Evolutionary conservation across 2,329 filamentous ascomycete species (phyloP).

Genomic region (Huntiella decipiens): DNA sequence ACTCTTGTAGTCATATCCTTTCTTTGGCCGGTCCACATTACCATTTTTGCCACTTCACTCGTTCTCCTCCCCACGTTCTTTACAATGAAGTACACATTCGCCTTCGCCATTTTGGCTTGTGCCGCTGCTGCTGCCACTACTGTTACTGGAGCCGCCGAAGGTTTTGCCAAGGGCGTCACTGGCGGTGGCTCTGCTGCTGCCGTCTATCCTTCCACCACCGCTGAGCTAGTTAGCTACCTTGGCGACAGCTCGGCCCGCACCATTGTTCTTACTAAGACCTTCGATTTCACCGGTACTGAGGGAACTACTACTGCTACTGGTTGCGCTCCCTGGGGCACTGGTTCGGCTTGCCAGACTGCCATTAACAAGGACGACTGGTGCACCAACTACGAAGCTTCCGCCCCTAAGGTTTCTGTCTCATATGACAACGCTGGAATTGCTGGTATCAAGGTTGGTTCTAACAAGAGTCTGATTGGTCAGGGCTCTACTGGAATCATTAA

Average conservation of each 20-base stretch:
- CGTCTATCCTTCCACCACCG: conserved; percentile 33
- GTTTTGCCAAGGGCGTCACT: conserved; percentile 32
- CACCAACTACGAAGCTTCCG: conserved; percentile 34
- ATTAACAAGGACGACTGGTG: conserved; percentile 43
- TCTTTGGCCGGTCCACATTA: neutral
- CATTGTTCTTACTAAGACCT: conserved; percentile 38
- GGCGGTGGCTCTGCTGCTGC: conserved; percentile 36
- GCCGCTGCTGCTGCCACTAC: conserved; percentile 17
- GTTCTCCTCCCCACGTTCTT: neutral
- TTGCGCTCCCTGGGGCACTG: conserved; percentile 39
- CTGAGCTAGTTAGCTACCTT: conserved; percentile 40
- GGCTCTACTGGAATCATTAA: conserved; percentile 34
- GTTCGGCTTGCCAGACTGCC: conserved; percentile 33
- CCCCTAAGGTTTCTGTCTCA: conserved; percentile 25
- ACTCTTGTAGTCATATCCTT: neutral
- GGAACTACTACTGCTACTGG: conserved; percentile 32
- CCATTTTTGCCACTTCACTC: neutral
- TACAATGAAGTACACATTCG: conserved; percentile 13
- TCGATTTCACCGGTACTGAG: conserved; percentile 36
- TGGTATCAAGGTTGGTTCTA: conserved; percentile 32
- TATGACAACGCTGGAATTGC: conserved; percentile 32
- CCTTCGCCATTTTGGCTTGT: conserved; percentile 14
- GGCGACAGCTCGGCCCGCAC: conserved; percentile 31
- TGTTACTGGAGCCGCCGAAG: conserved; percentile 22
- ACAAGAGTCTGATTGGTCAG: conserved; percentile 38